These are phyloP conservation scores for Coriolopsis trogii DNA, from an alignment of 1,284 basidiomycete genomes.

Conservation along the genomic window DNA sequence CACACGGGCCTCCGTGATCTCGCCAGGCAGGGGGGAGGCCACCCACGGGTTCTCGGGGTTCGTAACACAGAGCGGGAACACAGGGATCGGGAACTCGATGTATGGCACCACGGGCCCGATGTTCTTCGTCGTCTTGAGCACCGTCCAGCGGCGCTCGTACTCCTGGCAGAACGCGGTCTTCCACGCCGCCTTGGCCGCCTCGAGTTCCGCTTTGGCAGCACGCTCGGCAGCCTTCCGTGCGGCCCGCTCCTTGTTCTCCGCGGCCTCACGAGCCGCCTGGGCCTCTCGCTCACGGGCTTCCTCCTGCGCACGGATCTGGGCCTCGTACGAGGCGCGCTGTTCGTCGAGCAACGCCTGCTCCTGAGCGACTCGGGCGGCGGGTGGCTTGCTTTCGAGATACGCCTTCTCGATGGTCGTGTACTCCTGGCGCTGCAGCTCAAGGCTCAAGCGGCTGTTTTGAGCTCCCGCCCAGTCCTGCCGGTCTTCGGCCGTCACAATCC, in stretches of 20 bases:
- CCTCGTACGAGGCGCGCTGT: background rate
- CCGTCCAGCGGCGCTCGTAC: slow-evolving; percentile 27
- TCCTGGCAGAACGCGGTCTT: background rate
- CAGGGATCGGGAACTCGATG: slow-evolving; percentile 50
- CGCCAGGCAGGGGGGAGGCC: slow-evolving; percentile 20
- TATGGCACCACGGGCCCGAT: slow-evolving; percentile 5
- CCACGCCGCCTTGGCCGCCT: background rate
- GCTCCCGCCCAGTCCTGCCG: no score
- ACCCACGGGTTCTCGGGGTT: background rate
- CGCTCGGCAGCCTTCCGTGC: slow-evolving; percentile 1
- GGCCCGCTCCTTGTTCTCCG: background rate
- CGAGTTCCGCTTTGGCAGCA: background rate
- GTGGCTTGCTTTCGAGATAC: background rate
- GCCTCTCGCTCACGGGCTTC: slow-evolving; percentile 1
- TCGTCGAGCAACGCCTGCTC: background rate
- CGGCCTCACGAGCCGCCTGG: slow-evolving; percentile 1
- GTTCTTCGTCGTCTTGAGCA: slow-evolving; percentile 9
- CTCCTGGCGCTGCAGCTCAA: background rate
- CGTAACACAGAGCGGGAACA: slow-evolving; percentile 29
- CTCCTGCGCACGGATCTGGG: background rate
- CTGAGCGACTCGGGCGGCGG: background rate
- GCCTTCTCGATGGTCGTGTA: background rate
- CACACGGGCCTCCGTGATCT: slow-evolving; percentile 37
- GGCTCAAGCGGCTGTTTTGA: no score
- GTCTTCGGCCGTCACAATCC: no score